Percentiles rank a stretch among this genome's conserved stretches.
Conservation (phyloP, 2,329 filamentous ascomycete species). For the Beauveria scarabaeidicola region DNA sequence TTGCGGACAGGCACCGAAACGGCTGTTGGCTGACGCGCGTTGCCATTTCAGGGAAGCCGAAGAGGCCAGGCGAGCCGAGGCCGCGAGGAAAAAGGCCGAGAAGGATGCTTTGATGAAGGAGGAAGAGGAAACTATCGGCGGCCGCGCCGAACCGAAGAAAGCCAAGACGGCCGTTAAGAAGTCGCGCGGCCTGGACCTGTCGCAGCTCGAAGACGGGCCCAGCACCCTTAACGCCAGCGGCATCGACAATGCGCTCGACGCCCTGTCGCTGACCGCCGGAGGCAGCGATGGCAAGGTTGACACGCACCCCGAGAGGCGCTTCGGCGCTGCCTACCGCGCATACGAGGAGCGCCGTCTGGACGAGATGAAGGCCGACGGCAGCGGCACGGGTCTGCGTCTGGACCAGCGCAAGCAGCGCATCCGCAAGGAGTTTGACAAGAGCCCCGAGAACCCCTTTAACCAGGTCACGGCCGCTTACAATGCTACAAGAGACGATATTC, state of each 20-base stretch:
- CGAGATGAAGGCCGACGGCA: conserved; percentile 79
- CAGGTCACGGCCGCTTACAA: conserved; percentile 72
- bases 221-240: conserved; percentile 69
- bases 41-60: conserved; percentile 26
- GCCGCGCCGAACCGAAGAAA: conserved; percentile 56
- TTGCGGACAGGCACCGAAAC: not conserved
- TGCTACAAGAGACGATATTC: conserved; percentile 67
- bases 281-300: conserved; percentile 63
- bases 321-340: conserved; percentile 74
- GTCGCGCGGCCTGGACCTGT: conserved; percentile 63
- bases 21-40: not conserved
- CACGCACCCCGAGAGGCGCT: conserved; percentile 77
- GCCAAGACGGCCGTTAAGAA: conserved; percentile 61
- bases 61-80: conserved; percentile 70
- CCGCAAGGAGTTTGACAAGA: conserved; percentile 88
- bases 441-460: conserved; percentile 92
- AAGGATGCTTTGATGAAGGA: conserved; percentile 73
- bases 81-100: conserved; percentile 84
- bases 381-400: conserved; percentile 60
- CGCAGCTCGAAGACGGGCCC: conserved; percentile 59
- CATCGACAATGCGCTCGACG: conserved; percentile 90
- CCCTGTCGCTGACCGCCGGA: conserved; percentile 56
- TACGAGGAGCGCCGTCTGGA: conserved; percentile 74
- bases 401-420: conserved; percentile 81
- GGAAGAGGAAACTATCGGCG: conserved; percentile 62